Base-by-base conservation (phyloP, 192 early-diverging fungal genomes). In the Nowakowskiella sp. region DNA sequence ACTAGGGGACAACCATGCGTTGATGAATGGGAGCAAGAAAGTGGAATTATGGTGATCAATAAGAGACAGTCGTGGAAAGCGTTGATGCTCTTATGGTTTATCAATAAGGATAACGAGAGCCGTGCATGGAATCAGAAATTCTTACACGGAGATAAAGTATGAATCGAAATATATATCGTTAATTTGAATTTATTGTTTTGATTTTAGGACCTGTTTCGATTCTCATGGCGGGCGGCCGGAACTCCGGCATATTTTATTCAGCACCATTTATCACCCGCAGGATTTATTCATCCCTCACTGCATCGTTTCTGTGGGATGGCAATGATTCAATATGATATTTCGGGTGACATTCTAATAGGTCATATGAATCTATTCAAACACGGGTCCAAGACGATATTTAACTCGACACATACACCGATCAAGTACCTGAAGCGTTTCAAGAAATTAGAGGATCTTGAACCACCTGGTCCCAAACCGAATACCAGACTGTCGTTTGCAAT, bases 1-100 rank as follows among this genome's bases (percentile, higher is more conserved):
- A n/a, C n/a, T n/a, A n/a, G 19, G 36, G 36, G 36, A 13, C 19
- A 13, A 39, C 36, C 36, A 13, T 39, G 36, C 19, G 13, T 39
- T 13, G 36, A 39, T 39, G 36, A 39, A 39, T 39, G 36, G 36
- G 36, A 39, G 36, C 36, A 39, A 39, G 36, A 39, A 39, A 39
- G 36, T 39, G 36, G 36, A 13, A 39, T 39, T 13, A 39, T 39
- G 36, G 36, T 39, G 19, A 19, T 39, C 13, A 39, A 39, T 39
- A 13, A 19, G 13, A 13, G 36, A 13, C 36, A 19, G 13, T 13
- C 36, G 13, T 39, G 36, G 36, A 19, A 13, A 13, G 36, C 36
- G 19, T 19, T 39, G 13, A 13, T 13, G 13, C 36, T 39, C 13
- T 19, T 39, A 39, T 39, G 36, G 36, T 39, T 13, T 19, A 19